Conservation (phyloP, 805 yeast genomes). For the Metschnikowia kofuensis region DNA sequence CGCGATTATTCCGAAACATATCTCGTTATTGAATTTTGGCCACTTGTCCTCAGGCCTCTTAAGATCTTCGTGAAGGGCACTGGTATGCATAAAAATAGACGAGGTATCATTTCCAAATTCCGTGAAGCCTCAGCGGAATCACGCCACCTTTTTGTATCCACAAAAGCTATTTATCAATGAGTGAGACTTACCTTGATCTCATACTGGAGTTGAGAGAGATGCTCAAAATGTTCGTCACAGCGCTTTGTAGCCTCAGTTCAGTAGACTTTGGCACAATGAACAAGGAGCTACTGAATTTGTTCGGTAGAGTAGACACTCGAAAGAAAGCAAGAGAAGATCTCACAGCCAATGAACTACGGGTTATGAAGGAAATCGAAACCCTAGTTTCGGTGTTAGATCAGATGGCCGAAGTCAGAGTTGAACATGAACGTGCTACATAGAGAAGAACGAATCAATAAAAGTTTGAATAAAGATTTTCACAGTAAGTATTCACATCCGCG, state of each 20-base stretch:
- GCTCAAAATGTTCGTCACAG: constrained; percentile 1
- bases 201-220: background rate
- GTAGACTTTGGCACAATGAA: background rate
- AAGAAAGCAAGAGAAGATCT: background rate
- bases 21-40: background rate
- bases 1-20: background rate
- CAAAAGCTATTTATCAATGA: background rate
- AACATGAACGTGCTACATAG: background rate
- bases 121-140: too few relatives aligned
- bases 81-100: too few relatives aligned
- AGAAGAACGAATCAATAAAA: background rate
- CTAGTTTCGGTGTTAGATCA: background rate
- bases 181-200: background rate
- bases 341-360: background rate
- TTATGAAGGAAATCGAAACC: background rate
- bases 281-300: background rate
- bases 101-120: too few relatives aligned
- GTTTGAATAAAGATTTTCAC: background rate
- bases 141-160: too few relatives aligned
- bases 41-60: too few relatives aligned
- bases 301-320: background rate
- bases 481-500: too few relatives aligned
- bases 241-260: constrained; percentile 1
- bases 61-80: too few relatives aligned
- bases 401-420: background rate